Conservation (phyloP, 495 filamentous ascomycete species). For the Penicillium arizonense region DNA sequence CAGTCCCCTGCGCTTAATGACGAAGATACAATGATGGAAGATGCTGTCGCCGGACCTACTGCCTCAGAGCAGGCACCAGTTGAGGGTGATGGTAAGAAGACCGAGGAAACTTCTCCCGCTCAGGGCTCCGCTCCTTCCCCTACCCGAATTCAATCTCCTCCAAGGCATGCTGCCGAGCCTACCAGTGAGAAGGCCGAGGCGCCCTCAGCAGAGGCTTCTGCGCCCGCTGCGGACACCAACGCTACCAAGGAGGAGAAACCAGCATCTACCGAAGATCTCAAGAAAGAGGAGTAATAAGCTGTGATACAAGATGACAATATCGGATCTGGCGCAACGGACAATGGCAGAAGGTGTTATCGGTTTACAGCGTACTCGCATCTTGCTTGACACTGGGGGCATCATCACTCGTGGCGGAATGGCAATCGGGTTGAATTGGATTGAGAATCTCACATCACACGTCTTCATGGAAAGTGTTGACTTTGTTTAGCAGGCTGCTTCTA, state of each 20-base stretch:
- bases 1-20: constrained; percentile 52
- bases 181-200: constrained; percentile 15
- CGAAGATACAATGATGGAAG: constrained; percentile 66
- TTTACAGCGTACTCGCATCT: constrained; percentile 26
- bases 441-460: constrained; percentile 2
- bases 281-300: constrained; percentile 31
- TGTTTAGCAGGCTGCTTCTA: neutral
- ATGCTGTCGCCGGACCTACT: constrained; percentile 37
- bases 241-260: constrained; percentile 20
- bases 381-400: constrained; percentile 19
- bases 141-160: constrained; percentile 14
- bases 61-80: constrained; percentile 21
- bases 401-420: constrained; percentile 11
- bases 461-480: neutral
- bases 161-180: constrained; percentile 21
- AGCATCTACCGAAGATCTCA: constrained; percentile 27
- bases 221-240: constrained; percentile 18
- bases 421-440: constrained; percentile 1
- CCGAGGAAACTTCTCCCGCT: constrained; percentile 20
- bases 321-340: constrained; percentile 40
- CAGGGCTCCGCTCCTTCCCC: constrained; percentile 19
- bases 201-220: constrained; percentile 16
- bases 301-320: constrained; percentile 17
- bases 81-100: constrained; percentile 23
- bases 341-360: constrained; percentile 45